Conservation (phyloP, 2,329 filamentous ascomycete genomes). For the Diplodia scrobiculata region DNA sequence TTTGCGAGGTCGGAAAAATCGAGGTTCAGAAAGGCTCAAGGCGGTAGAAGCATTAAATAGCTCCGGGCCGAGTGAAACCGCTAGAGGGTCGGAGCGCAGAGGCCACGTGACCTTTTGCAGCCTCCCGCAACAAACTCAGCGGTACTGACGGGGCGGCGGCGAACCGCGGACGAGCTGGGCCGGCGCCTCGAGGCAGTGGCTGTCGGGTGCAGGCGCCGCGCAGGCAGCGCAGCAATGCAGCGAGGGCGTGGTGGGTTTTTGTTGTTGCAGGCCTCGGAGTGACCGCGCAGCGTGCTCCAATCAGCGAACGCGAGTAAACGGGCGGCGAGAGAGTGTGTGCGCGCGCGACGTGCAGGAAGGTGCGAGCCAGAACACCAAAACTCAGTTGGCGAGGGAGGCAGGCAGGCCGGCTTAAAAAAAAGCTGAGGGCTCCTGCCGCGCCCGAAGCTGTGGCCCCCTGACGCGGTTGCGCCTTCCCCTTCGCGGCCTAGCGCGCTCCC, state of each 20-base stretch:
- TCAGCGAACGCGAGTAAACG: constrained; percentile 25
- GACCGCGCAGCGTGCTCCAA: constrained; percentile 15
- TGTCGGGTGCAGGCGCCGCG: not conserved
- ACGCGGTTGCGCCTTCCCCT: constrained; percentile 4
- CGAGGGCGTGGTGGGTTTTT: not conserved
- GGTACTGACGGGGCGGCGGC: not conserved
- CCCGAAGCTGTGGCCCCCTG: constrained; percentile 25
- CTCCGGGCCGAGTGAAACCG: constrained; percentile 28
- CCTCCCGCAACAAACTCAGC: constrained; percentile 1
- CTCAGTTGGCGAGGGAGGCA: constrained; percentile 11
- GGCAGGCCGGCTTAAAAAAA: constrained; percentile 18
- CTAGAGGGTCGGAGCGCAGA: constrained; percentile 21
- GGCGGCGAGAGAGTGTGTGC: constrained; percentile 25
- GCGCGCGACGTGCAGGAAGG: constrained; percentile 25
- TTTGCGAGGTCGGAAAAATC: constrained; percentile 29
- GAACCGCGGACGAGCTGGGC: constrained; percentile 18
- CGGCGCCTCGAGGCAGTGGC: constrained; percentile 1
- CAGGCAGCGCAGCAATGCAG: constrained; percentile 14
- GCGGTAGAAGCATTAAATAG: constrained; percentile 28
- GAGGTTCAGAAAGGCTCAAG: constrained; percentile 28
- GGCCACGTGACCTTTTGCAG: constrained; percentile 18
- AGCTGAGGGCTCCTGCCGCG: constrained; percentile 24
- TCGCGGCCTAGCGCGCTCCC: constrained; percentile 1
- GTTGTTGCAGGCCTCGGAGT: not conserved
- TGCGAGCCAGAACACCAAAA: constrained; percentile 28